Base-by-base conservation (phyloP, 2,329 filamentous ascomycete genomes). In the Fusarium continuum region DNA sequence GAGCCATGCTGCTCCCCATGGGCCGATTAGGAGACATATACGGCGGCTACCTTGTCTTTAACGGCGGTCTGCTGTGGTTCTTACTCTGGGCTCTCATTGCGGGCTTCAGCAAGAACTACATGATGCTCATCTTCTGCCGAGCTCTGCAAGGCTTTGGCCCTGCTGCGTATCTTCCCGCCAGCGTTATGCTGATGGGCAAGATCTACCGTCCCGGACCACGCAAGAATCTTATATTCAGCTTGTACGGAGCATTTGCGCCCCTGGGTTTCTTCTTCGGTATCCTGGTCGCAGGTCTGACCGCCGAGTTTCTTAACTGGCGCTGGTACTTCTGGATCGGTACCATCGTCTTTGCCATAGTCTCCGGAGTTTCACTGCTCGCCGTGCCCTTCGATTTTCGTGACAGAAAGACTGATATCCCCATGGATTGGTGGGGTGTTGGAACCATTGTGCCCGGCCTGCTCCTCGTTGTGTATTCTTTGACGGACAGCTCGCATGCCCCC, bases 101-200 rank as follows among this genome's bases (percentile, higher is more conserved):
- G 14, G 91, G 91, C 10, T 91, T 93, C 76, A 88, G 87, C 55
- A 78, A 79, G 49, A 88, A 85, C 74, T 83, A 88, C 57, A 74
- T 86, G 45, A 91, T 92, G 87, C 80, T 93, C 60, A 89, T 92
- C 65, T 79, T 90, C 50, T 91, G 88, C 71, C 88, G 91, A 47
- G 90, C 90, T 8, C 77, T 93, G 36, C 90, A 92, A 74, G 91
- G 91, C 0, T 76, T 94, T 9, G 91, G 90, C 1, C 83, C 89
- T 2, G 89, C 90, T 1, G 89, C 90, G 0, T 91, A 91, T 59
- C 75, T 93, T 10, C 90, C 90, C 0, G 86, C 88, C 1, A 85
- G 88, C 2, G 83, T 93, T 53, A 89, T 89, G 83, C 79, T 92
- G 7, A 77, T 92, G 7, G 88, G 88, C 3, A 88, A 83, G 58